phyloP scores from a whole-genome alignment of 2,329 filamentous ascomycete species.

The Grosmannia huntii region DNA sequence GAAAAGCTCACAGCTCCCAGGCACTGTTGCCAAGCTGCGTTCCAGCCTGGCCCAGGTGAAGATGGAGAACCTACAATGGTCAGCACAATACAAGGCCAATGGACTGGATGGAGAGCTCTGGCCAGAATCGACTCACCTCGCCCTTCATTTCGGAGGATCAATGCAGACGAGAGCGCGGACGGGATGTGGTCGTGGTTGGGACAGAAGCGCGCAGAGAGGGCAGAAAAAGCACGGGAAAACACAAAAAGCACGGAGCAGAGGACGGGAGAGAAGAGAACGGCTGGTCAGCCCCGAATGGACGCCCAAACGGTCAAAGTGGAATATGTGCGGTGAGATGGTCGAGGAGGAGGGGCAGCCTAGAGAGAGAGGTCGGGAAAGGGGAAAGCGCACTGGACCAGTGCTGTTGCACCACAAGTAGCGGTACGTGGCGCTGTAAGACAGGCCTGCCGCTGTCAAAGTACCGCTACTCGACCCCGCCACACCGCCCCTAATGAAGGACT shows the following conservation, averaged over 20 bases:
- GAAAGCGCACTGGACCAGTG: background rate
- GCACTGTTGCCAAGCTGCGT: slow-evolving; percentile 63
- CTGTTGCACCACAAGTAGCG: background rate
- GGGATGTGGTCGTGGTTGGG: background rate
- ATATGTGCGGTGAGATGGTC: slow-evolving; percentile 10
- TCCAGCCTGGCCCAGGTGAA: slow-evolving; percentile 57
- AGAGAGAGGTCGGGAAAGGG: background rate
- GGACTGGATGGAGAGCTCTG: background rate
- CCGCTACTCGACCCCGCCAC: background rate
- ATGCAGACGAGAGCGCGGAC: background rate
- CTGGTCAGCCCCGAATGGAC: background rate
- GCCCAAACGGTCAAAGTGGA: background rate
- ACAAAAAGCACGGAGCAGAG: background rate
- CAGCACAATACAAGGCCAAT: background rate
- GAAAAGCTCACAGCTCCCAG: slow-evolving; percentile 54
- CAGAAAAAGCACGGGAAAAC: background rate
- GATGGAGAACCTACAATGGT: slow-evolving; percentile 41
- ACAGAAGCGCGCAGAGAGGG: background rate
- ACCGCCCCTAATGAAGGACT: slow-evolving; percentile 5
- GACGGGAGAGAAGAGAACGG: background rate
- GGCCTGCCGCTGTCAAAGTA: background rate
- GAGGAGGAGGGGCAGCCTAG: slow-evolving; percentile 6
- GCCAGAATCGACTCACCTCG: slow-evolving; percentile 30
- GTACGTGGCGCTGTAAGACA: background rate
- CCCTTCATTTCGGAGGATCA: slow-evolving; percentile 35